Evolutionary conservation across 2,329 filamentous ascomycete genomes (phyloP), one percentile per base, ranked within the genome.

Genomic region (Cercospora sp.): DNA sequence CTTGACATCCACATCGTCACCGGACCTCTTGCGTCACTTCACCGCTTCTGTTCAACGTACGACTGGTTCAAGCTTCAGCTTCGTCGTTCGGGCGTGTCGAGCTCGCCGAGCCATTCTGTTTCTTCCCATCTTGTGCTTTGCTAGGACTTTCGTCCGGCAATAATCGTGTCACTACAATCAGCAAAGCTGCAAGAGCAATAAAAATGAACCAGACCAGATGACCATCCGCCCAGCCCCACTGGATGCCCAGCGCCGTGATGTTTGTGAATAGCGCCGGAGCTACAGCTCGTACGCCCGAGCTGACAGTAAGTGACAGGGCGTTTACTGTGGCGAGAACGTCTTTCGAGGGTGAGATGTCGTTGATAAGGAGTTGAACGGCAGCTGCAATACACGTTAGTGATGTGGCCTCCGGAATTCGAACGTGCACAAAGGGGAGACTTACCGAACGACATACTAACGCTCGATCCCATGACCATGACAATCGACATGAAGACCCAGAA

Each of bases 301-400:
- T 79, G 0, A 88, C 74, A 0, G 90, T 90, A 66, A 94, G 80
- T 0, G 87, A 85, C 0, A 92, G 73, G 0, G 89, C 89, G 73
- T 94, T 94, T 30, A 95, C 80, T 0, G 88, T 92, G 0, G 89
- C 91, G 9, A 94, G 81, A 0, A 88, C 85, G 51, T 83, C 82
- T 1, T 87, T 84, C 9, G 84, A 87, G 0, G 92, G 92, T 0
- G 89, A 85, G 2, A 91, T 86, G 67, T 94, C 90, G 77, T 94
- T 94, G 33, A 94, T 75, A 0, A 88, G 88, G 8, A 94, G 87
- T 81, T 94, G 91, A 0, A 89, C 84, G 1, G 84, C 88, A 0
- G 90, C 80, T 82, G 57, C 33, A n/a, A 60, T 33, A 57, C 13
- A n/a, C 12, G 33, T 60, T 16, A 60, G 33, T 0, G 28, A 12